These are phyloP conservation scores for Miscanthus sacchariflorus DNA, from an alignment of 202 grass and related monocot genomes.

Conservation along the genomic window DNA sequence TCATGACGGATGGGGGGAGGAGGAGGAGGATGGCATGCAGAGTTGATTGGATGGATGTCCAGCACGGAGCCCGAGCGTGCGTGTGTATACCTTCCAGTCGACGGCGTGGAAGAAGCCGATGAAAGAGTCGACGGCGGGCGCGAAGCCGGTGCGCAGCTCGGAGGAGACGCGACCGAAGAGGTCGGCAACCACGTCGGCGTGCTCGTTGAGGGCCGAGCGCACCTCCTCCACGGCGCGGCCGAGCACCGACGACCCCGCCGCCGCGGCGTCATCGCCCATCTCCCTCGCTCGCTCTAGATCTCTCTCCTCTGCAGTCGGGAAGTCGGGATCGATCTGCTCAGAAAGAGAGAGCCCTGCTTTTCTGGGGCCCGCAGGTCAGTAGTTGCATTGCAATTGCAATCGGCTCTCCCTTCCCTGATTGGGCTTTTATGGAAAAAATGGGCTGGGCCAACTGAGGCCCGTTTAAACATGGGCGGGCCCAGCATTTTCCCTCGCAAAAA, in stretches of 20 bases:
- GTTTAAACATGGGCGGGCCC: too few relatives aligned
- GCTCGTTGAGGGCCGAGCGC: slow-evolving; percentile 78
- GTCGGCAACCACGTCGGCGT: slow-evolving; percentile 75
- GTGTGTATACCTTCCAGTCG: slow-evolving; percentile 80
- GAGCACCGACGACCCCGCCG: slow-evolving; percentile 28
- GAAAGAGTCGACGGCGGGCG: slow-evolving; percentile 79
- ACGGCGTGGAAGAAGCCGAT: slow-evolving; percentile 93
- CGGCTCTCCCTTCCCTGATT: background rate
- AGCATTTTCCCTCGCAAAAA: too few relatives aligned
- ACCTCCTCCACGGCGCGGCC: slow-evolving; percentile 72
- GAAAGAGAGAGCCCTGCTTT: background rate
- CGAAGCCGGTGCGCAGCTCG: slow-evolving; percentile 76
- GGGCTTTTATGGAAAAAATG: too few relatives aligned
- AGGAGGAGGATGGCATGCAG: too few relatives aligned
- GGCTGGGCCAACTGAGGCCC: too few relatives aligned
- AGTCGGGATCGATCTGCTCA: background rate
- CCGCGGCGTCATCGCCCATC: slow-evolving; percentile 15
- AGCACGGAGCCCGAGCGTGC: background rate
- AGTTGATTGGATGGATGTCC: background rate
- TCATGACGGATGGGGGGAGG: background rate
- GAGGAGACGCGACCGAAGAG: slow-evolving; percentile 80
- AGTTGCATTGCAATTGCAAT: background rate
- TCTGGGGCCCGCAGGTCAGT: background rate
- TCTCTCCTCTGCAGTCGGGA: background rate
- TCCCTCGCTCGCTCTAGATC: slow-evolving; percentile 8